phyloP scores from a whole-genome alignment of 1,284 basidiomycete genomes.

The Pascua sp. region DNA sequence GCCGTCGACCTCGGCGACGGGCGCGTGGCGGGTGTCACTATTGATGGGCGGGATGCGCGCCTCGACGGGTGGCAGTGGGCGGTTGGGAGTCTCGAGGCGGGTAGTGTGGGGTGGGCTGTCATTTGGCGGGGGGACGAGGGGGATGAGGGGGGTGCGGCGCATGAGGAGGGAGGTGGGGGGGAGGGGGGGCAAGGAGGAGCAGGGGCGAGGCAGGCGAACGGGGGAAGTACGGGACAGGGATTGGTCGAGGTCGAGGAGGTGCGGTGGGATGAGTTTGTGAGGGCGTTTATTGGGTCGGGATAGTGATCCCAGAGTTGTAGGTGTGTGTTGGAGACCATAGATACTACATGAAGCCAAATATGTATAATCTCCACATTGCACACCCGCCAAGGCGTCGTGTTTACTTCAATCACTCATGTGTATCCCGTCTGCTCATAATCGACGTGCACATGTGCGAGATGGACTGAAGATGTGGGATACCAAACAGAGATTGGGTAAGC shows the following conservation, averaged over 20 bases:
- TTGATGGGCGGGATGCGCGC: slow-evolving; percentile 32
- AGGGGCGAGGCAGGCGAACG: no score
- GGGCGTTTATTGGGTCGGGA: slow-evolving; percentile 9
- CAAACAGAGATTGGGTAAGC: no score
- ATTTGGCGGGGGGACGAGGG: slow-evolving; percentile 30
- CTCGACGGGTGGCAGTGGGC: slow-evolving; percentile 31
- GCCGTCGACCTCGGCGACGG: slow-evolving; percentile 25
- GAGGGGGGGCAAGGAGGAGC: background rate
- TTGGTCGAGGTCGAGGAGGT: slow-evolving; percentile 16
- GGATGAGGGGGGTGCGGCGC: background rate
- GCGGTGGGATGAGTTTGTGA: slow-evolving; percentile 28
- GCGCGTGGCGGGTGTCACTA: slow-evolving; percentile 16
- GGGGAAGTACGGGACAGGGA: background rate
- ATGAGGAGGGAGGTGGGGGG: slow-evolving; percentile 19
- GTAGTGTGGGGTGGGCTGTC: slow-evolving; percentile 27
- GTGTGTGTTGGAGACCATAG: no score
- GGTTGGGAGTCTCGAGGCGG: slow-evolving; percentile 21
- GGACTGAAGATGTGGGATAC: no score
- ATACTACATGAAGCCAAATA: no score
- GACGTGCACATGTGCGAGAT: no score
- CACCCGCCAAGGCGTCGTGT: no score
- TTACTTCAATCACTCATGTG: no score
- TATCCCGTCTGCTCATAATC: no score
- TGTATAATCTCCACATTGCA: no score
- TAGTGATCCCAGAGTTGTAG: no score